Evolutionary conservation across 176 grass and related monocot genomes (phyloP).

Genomic region (Zea luxurians): DNA sequence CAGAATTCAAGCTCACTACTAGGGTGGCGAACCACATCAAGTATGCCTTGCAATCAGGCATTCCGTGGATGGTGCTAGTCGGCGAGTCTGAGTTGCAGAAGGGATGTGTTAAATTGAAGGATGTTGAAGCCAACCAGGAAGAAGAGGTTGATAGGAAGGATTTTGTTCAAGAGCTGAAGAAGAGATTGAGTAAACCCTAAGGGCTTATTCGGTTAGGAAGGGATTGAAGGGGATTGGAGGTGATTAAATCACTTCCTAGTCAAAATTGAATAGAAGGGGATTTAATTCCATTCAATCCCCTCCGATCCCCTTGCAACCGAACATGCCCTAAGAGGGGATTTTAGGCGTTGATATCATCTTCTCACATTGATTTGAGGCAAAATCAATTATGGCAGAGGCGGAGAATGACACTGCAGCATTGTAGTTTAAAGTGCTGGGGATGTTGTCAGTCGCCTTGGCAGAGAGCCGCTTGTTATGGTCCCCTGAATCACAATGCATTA

Average conservation of each 20-base stretch:
- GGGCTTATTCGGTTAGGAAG: too few relatives aligned
- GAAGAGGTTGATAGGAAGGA: constrained; percentile 53
- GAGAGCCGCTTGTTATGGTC: neutral
- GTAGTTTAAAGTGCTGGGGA: neutral
- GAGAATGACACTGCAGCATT: neutral
- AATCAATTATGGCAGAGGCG: neutral
- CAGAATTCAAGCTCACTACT: constrained; percentile 83
- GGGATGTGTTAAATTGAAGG: constrained; percentile 72
- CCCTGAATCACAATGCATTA: neutral
- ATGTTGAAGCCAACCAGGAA: constrained; percentile 61
- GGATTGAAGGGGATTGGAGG: too few relatives aligned
- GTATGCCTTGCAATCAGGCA: constrained; percentile 55
- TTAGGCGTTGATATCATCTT: neutral
- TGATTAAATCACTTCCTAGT: too few relatives aligned
- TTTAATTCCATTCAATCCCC: too few relatives aligned
- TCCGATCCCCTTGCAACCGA: too few relatives aligned
- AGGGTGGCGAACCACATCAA: constrained; percentile 68
- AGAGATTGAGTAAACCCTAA: constrained; percentile 40
- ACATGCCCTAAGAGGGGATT: too few relatives aligned
- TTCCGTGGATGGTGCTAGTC: constrained; percentile 87
- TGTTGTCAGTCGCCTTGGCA: neutral
- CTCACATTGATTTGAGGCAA: neutral
- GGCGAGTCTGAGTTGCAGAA: constrained; percentile 59
- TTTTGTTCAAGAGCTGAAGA: constrained; percentile 61
- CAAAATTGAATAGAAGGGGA: too few relatives aligned